phyloP scores from a whole-genome alignment of 176 grass and related monocot genomes.

The Musa itinerans region DNA sequence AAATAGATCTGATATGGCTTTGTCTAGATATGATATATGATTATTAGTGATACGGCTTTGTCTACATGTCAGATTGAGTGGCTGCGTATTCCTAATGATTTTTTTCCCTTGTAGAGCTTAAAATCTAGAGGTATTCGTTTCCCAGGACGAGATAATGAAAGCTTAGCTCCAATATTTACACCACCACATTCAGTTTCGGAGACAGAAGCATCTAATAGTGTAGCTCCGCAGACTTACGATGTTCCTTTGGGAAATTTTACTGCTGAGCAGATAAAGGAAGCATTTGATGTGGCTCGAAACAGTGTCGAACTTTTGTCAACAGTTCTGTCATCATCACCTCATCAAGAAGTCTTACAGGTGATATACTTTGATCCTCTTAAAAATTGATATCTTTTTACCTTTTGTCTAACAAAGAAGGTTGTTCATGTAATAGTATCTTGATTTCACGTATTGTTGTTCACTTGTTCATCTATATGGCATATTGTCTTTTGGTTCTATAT shows the following conservation, averaged over 20 bases:
- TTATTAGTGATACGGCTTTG: background rate
- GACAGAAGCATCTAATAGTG: slow-evolving; percentile 35
- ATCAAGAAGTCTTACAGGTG: slow-evolving; percentile 64
- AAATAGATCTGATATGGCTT: too few relatives aligned
- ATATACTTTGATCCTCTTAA: slow-evolving; percentile 2
- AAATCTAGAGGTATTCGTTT: slow-evolving; percentile 80
- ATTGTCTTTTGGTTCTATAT: too few relatives aligned
- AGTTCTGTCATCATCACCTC: slow-evolving; percentile 73
- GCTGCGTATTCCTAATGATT: background rate
- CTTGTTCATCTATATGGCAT: too few relatives aligned
- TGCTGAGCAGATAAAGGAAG: slow-evolving; percentile 56
- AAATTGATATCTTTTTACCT: too few relatives aligned
- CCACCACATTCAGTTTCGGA: slow-evolving; percentile 53
- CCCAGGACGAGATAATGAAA: slow-evolving; percentile 69
- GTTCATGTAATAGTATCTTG: too few relatives aligned
- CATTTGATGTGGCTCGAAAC: slow-evolving; percentile 73
- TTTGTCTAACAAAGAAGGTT: too few relatives aligned
- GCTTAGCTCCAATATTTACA: slow-evolving; percentile 83
- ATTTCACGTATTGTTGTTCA: too few relatives aligned
- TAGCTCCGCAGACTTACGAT: slow-evolving; percentile 41
- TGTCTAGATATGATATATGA: too few relatives aligned
- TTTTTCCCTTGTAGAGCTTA: slow-evolving; percentile 57
- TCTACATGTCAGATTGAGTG: background rate
- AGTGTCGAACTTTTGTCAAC: slow-evolving; percentile 81
- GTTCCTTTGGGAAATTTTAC: slow-evolving; percentile 35